Percentiles rank a stretch among this genome's conserved stretches.
phyloP scores from a whole-genome alignment of 148 eudicot species.

The Vaccinium myrtillus region DNA sequence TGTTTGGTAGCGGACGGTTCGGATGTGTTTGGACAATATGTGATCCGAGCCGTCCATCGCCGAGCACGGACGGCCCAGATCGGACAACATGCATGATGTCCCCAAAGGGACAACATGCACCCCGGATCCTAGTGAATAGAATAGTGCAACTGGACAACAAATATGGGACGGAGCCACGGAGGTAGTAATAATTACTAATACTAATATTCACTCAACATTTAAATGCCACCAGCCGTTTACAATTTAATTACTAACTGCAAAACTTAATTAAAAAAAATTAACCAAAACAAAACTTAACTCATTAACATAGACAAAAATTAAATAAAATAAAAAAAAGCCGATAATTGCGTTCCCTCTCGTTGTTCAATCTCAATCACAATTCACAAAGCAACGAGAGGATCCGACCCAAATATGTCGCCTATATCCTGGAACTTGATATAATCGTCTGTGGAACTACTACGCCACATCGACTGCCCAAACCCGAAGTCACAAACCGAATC shows the following conservation, averaged over 20 bases:
- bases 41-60: too few relatives aligned
- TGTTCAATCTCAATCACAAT: conserved; percentile 16
- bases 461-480: conserved; percentile 30
- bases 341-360: too few relatives aligned
- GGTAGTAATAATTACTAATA: too few relatives aligned
- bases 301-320: background rate
- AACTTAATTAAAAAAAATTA: background rate
- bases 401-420: conserved; percentile 76
- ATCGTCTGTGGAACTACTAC: conserved; percentile 24
- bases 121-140: too few relatives aligned
- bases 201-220: background rate
- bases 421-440: conserved; percentile 56
- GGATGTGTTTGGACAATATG: too few relatives aligned
- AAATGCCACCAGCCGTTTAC: conserved; percentile 10
- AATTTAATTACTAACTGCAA: conserved; percentile 1
- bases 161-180: too few relatives aligned
- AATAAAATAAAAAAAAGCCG: background rate
- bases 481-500: conserved; percentile 12
- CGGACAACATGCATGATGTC: too few relatives aligned
- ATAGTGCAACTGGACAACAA: too few relatives aligned
- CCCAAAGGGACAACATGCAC: too few relatives aligned
- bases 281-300: background rate
- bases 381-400: conserved; percentile 49
- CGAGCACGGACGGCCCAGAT: too few relatives aligned
- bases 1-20: too few relatives aligned